Percentiles rank a stretch among this genome's conserved stretches.
Evolutionary conservation across 129 eudicot genomes (phyloP).

Genomic region (Saposhnikovia divaricata): DNA sequence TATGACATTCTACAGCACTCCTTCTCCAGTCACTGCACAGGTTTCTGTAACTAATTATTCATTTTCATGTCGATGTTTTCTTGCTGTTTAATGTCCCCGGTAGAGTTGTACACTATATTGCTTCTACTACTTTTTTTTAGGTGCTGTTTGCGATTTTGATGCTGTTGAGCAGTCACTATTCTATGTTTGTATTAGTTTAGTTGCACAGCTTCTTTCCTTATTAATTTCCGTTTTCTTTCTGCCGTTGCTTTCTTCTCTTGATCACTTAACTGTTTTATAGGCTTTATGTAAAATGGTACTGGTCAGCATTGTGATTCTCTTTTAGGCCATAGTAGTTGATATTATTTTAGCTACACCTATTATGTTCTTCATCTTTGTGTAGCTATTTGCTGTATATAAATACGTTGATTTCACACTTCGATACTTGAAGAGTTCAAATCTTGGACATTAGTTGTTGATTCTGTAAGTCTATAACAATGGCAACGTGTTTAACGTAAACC

Average conservation of each 20-base stretch:
- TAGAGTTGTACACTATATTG: not conserved
- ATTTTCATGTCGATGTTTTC: not conserved
- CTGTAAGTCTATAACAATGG: not conserved
- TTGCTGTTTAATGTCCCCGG: not conserved
- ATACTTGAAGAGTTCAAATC: not conserved
- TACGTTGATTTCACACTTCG: not conserved
- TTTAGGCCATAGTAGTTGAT: not conserved
- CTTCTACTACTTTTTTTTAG: not conserved
- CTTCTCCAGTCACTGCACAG: conserved; percentile 93
- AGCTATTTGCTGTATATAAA: not conserved
- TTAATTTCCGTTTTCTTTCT: not conserved
- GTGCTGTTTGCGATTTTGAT: not conserved
- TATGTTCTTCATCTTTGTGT: not conserved
- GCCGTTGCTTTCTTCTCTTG: not conserved
- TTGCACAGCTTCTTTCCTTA: not conserved
- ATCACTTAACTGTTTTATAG: not conserved
- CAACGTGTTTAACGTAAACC: not conserved
- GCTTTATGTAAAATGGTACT: not conserved
- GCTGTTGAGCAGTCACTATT: not conserved
- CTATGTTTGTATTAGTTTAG: not conserved
- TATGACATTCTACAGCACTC: conserved; percentile 71
- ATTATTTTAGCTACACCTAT: not conserved
- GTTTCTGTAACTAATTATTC: conserved; percentile 21
- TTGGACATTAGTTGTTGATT: not conserved
- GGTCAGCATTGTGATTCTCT: not conserved